These are phyloP conservation scores for Ophiobolus disseminans DNA, from an alignment of 2,329 filamentous ascomycete species.

Conservation along the genomic window DNA sequence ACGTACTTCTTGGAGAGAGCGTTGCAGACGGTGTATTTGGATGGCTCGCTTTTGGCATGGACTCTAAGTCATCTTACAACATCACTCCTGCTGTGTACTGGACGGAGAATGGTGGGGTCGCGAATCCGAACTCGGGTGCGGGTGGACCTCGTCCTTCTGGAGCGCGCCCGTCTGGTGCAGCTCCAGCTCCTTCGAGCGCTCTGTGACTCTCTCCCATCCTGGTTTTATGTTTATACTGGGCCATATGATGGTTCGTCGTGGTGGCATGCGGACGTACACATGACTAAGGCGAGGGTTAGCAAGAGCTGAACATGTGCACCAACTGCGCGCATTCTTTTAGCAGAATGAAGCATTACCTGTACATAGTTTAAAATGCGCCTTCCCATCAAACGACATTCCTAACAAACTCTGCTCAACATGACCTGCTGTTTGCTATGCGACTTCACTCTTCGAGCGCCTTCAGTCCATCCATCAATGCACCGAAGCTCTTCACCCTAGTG, in stretches of 20 bases:
- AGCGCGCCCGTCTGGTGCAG: conserved; percentile 7
- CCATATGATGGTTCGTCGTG: too few relatives aligned
- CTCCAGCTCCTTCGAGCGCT: too few relatives aligned
- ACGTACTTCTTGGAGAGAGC: conserved; percentile 62
- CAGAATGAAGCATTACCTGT: conserved; percentile 22
- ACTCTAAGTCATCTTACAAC: conserved; percentile 31
- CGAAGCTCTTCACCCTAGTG: conserved; percentile 30
- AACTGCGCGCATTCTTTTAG: conserved; percentile 27
- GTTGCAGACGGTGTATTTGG: conserved; percentile 43
- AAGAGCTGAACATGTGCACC: conserved; percentile 9
- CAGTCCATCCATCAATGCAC: conserved; percentile 36
- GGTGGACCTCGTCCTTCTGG: conserved; percentile 19
- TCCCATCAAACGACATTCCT: not conserved
- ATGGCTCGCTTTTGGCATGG: conserved; percentile 45
- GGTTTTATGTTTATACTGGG: too few relatives aligned
- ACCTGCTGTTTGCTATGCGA: not conserved
- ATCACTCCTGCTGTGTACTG: conserved; percentile 36
- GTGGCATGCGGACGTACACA: not conserved
- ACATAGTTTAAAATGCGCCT: conserved; percentile 2
- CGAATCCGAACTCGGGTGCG: conserved; percentile 27
- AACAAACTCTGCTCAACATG: not conserved
- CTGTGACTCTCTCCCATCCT: too few relatives aligned
- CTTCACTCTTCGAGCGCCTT: conserved; percentile 32
- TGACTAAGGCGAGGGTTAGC: conserved; percentile 7
- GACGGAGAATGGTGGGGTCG: conserved; percentile 38